phyloP scores from a whole-genome alignment of 2,329 filamentous ascomycete genomes.

The Neofusicoccum sp. region DNA sequence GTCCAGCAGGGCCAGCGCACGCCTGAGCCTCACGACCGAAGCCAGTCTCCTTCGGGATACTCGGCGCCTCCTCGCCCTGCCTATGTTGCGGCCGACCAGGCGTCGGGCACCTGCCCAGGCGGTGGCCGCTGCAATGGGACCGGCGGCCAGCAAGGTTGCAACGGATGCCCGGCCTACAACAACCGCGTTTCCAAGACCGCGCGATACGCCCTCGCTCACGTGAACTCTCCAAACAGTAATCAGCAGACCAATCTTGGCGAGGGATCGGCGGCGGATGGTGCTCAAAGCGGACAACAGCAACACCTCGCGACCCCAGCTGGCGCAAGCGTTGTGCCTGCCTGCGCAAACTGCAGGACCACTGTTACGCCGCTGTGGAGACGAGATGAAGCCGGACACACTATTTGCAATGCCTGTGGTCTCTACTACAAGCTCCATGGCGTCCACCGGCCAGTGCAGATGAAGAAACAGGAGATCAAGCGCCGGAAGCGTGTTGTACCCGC shows the following conservation, averaged over 20 bases:
- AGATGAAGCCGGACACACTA: slow-evolving; percentile 91
- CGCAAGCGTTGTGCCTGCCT: slow-evolving; percentile 74
- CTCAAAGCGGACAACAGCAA: slow-evolving; percentile 23
- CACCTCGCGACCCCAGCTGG: slow-evolving; percentile 32
- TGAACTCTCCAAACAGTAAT: slow-evolving; percentile 19
- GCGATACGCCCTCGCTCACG: slow-evolving; percentile 59
- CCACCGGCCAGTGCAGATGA: slow-evolving; percentile 96
- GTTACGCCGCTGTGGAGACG: slow-evolving; percentile 94
- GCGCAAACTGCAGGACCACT: slow-evolving; percentile 94
- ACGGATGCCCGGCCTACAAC: slow-evolving; percentile 95
- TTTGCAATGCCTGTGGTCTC: slow-evolving; percentile 87
- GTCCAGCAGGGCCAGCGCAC: slow-evolving; percentile 16
- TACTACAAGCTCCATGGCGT: slow-evolving; percentile 96
- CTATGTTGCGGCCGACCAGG: slow-evolving; percentile 75
- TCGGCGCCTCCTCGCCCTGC: slow-evolving; percentile 55
- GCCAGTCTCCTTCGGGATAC: slow-evolving; percentile 33
- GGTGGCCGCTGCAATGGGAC: slow-evolving; percentile 95
- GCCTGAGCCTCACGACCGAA: slow-evolving; percentile 43
- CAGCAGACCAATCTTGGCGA: slow-evolving; percentile 33
- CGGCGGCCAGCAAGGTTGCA: slow-evolving; percentile 90
- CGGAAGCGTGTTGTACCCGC: slow-evolving; percentile 78
- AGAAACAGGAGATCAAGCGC: slow-evolving; percentile 94
- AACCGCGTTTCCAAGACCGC: slow-evolving; percentile 89
- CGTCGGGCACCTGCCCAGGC: slow-evolving; percentile 76
- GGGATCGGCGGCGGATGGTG: slow-evolving; percentile 12